Percentiles rank a stretch among this genome's conserved stretches.
These are phyloP conservation scores for Prunus davidiana DNA, from an alignment of 306 rosid species.

Conservation along the genomic window DNA sequence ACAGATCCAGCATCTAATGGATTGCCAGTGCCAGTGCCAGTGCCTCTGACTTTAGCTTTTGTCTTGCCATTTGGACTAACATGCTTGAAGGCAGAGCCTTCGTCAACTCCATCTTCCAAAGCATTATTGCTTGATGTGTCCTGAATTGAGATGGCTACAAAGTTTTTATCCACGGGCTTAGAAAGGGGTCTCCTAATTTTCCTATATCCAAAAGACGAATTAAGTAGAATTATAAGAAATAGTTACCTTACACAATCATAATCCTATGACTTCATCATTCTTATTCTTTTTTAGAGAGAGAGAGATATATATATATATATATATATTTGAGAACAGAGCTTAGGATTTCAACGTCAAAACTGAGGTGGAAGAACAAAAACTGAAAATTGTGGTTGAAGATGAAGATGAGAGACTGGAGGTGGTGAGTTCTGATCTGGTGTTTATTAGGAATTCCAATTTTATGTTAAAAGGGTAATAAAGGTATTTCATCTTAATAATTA, in stretches of 20 bases:
- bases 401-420: too few relatives aligned
- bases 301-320: too few relatives aligned
- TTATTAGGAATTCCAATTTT: too few relatives aligned
- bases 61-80: slow-evolving; percentile 3
- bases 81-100: slow-evolving; percentile 1
- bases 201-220: slow-evolving; percentile 33
- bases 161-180: slow-evolving; percentile 34
- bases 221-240: background rate
- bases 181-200: slow-evolving; percentile 33
- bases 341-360: too few relatives aligned
- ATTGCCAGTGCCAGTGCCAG: slow-evolving; percentile 32
- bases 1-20: background rate
- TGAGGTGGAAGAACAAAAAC: too few relatives aligned
- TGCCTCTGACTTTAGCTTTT: slow-evolving; percentile 32
- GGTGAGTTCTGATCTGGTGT: too few relatives aligned
- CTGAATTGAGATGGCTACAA: slow-evolving; percentile 28
- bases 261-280: background rate
- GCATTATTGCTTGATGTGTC: slow-evolving; percentile 12
- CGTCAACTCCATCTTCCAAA: slow-evolving; percentile 24
- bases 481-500: too few relatives aligned
- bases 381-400: too few relatives aligned
- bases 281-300: too few relatives aligned
- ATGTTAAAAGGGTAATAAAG: too few relatives aligned
- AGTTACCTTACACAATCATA: background rate
- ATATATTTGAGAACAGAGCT: too few relatives aligned